A percentile compares a stretch with the other conserved stretches of the same genome.
Conservation (phyloP, 106 monocot species). For the Dendrobium nobile region DNA sequence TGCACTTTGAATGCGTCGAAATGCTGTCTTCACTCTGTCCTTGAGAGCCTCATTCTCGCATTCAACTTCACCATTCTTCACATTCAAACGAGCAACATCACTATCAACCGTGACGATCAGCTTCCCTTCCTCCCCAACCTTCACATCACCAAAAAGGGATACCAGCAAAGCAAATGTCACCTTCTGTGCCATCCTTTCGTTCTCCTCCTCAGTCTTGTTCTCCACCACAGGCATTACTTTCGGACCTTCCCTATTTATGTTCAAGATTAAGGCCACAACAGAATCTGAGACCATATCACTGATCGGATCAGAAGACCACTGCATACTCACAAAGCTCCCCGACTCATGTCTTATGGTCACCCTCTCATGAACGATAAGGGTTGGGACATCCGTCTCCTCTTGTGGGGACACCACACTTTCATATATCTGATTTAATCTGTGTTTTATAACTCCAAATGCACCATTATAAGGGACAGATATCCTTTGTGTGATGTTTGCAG, state of each 20-base stretch:
- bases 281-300: slow-evolving; percentile 99
- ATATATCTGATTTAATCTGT: slow-evolving; percentile 89
- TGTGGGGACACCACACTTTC: slow-evolving; percentile 62
- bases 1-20: slow-evolving; percentile 63
- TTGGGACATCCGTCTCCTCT: slow-evolving; percentile 53
- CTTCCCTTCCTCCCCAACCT: slow-evolving; percentile 77
- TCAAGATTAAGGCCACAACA: slow-evolving; percentile 86
- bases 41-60: slow-evolving; percentile 64
- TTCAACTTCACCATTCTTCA: slow-evolving; percentile 75
- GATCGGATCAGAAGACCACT: slow-evolving; percentile 87
- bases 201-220: slow-evolving; percentile 57
- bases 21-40: slow-evolving; percentile 80
- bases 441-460: slow-evolving; percentile 78
- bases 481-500: slow-evolving; percentile 77
- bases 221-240: slow-evolving; percentile 60
- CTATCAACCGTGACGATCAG: slow-evolving; percentile 81
- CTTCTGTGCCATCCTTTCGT: slow-evolving; percentile 66
- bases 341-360: slow-evolving; percentile 84
- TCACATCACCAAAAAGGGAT: slow-evolving; percentile 86
- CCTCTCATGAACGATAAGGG: slow-evolving; percentile 72
- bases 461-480: slow-evolving; percentile 84
- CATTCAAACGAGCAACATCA: slow-evolving; percentile 52
- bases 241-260: slow-evolving; percentile 75
- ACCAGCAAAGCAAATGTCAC: slow-evolving; percentile 61
- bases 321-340: slow-evolving; percentile 64